Conservation (phyloP, 225 moss, liverwort and hornwort genomes). For the Asterella californica region DNA sequence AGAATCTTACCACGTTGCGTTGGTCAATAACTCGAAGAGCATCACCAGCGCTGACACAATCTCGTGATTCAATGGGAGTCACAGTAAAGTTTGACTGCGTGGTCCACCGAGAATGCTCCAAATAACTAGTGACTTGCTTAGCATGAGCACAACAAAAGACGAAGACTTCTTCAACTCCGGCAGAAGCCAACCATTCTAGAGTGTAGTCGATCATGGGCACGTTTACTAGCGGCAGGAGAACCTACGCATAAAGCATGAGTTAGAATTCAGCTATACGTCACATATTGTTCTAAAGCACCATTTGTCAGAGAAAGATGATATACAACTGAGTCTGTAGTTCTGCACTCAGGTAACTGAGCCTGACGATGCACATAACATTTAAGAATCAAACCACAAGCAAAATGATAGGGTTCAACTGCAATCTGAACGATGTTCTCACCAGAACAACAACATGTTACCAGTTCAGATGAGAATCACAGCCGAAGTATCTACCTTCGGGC, state of each 20-base stretch:
- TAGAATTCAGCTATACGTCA: background rate
- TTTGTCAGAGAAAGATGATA: too few relatives aligned
- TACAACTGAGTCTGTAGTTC: too few relatives aligned
- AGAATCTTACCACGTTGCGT: conserved; percentile 74
- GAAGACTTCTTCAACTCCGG: conserved; percentile 92
- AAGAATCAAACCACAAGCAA: background rate
- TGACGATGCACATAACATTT: background rate
- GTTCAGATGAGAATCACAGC: background rate
- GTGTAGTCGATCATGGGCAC: conserved; percentile 99
- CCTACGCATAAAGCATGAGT: conserved; percentile 41
- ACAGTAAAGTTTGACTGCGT: conserved; percentile 79
- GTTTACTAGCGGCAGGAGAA: conserved; percentile 90
- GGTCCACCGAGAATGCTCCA: conserved; percentile 70
- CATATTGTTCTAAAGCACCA: too few relatives aligned
- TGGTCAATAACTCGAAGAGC: conserved; percentile 89
- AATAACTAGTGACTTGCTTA: conserved; percentile 73
- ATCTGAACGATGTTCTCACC: too few relatives aligned
- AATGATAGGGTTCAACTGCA: too few relatives aligned
- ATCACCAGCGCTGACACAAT: conserved; percentile 99
- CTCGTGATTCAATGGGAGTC: conserved; percentile 77
- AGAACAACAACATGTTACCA: too few relatives aligned
- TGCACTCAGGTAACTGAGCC: too few relatives aligned
- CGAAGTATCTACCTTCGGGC: conserved; percentile 62
- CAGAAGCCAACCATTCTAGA: conserved; percentile 89
- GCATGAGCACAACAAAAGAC: conserved; percentile 96